phyloP scores from a whole-genome alignment of 345 rosid species.

The Murraya paniculata region DNA sequence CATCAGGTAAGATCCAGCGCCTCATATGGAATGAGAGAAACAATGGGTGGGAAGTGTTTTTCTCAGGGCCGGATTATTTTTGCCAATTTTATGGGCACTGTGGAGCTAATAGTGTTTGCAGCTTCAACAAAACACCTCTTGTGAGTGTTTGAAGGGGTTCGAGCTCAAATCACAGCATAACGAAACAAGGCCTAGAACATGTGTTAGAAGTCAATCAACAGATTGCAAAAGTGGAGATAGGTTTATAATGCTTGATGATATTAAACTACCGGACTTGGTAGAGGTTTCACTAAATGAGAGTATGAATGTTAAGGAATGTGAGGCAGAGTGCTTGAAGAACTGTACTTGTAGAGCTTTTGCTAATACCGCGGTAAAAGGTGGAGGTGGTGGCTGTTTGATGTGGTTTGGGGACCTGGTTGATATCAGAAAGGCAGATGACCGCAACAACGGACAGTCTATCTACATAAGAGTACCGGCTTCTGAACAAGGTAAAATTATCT shows the following conservation, averaged over 20 bases:
- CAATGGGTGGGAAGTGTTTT: not conserved
- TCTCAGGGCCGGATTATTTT: slow-evolving; percentile 21
- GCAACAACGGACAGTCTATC: slow-evolving; percentile 19
- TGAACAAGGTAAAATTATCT: not conserved
- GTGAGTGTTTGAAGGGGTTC: not conserved
- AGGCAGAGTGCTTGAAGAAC: slow-evolving; percentile 18
- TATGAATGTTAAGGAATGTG: slow-evolving; percentile 24
- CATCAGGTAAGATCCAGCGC: not conserved
- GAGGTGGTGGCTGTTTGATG: slow-evolving; percentile 33
- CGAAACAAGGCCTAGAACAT: not conserved
- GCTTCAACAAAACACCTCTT: slow-evolving; percentile 20
- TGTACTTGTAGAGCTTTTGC: slow-evolving; percentile 33
- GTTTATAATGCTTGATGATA: not conserved
- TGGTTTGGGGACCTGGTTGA: slow-evolving; percentile 35
- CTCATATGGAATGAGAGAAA: slow-evolving; percentile 21
- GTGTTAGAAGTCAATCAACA: not conserved
- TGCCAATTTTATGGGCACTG: slow-evolving; percentile 22
- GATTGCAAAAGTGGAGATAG: not conserved
- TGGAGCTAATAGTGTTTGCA: slow-evolving; percentile 26
- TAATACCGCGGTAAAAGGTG: slow-evolving; percentile 3
- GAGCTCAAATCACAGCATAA: not conserved
- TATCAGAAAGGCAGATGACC: not conserved
- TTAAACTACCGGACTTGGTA: slow-evolving; percentile 20
- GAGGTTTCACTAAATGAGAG: not conserved
- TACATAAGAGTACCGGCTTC: slow-evolving; percentile 21